Percentiles rank a stretch among this genome's conserved stretches.
Evolutionary conservation across 2,329 filamentous ascomycete genomes (phyloP).

Genomic region (Fusarium nurragi): DNA sequence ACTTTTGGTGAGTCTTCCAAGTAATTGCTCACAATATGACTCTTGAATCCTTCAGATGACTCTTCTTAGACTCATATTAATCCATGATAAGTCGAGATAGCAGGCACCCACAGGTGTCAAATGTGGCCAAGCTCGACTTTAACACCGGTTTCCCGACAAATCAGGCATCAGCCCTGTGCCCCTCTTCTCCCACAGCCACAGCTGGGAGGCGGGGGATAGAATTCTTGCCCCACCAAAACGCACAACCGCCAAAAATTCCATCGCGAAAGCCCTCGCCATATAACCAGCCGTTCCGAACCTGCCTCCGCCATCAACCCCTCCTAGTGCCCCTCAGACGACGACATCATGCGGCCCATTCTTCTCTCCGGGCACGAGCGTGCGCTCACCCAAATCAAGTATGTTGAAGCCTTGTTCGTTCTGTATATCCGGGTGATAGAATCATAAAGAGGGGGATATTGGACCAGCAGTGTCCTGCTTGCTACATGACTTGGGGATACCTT

Average conservation of each 20-base stretch:
- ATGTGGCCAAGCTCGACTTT: conserved; percentile 25
- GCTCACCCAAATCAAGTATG: conserved; percentile 90
- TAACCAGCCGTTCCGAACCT: conserved; percentile 46
- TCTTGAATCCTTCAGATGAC: conserved; percentile 28
- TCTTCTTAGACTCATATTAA: conserved; percentile 8
- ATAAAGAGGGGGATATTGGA: conserved; percentile 6
- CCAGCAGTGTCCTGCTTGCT: conserved; percentile 6
- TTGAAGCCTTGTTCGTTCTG: conserved; percentile 18
- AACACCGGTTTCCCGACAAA: conserved; percentile 16
- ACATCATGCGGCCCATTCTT: conserved; percentile 94
- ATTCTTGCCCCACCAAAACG: conserved; percentile 55
- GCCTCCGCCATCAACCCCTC: conserved; percentile 45
- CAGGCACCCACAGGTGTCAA: conserved; percentile 19
- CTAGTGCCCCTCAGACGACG: conserved; percentile 39
- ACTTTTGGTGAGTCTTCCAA: background rate
- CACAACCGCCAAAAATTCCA: conserved; percentile 59
- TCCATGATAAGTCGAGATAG: conserved; percentile 7
- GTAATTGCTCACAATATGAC: conserved; percentile 22
- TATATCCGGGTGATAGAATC: background rate
- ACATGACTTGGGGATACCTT: conserved; percentile 7
- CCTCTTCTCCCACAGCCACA: background rate
- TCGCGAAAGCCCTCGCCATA: conserved; percentile 49
- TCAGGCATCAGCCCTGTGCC: conserved; percentile 28
- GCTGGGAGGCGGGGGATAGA: conserved; percentile 33
- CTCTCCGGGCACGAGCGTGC: conserved; percentile 96